Conservation (phyloP, 345 rosid genomes). For the Citrus inodora region DNA sequence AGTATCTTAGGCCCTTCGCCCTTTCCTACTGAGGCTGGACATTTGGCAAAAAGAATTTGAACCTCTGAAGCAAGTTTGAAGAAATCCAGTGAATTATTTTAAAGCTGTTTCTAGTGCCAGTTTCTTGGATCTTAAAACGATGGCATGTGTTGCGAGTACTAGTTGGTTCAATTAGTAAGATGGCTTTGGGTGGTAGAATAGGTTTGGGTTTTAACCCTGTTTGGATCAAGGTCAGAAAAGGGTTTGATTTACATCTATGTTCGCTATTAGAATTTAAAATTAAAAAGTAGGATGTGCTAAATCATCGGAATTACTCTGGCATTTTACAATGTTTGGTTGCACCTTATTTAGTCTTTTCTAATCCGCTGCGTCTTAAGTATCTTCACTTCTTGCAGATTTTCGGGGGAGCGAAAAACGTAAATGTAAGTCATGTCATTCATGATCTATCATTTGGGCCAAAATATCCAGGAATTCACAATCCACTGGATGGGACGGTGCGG, state of each 20-base stretch:
- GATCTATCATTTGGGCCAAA: conserved; percentile 94
- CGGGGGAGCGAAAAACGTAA: conserved; percentile 78
- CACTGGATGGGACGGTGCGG: conserved; percentile 78
- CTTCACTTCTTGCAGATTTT: conserved; percentile 59
- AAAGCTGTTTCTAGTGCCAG: neutral
- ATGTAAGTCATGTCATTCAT: conserved; percentile 85
- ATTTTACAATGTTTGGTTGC: neutral
- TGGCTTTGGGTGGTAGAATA: neutral
- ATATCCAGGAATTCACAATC: conserved; percentile 95
- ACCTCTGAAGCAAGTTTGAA: neutral
- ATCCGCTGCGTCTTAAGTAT: neutral
- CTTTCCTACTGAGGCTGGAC: neutral
- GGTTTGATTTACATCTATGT: neutral
- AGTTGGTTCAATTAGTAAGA: neutral
- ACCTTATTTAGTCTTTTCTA: neutral
- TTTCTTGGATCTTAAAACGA: neutral
- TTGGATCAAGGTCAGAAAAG: neutral
- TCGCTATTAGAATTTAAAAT: neutral
- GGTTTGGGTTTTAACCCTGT: neutral
- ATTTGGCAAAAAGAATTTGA: neutral
- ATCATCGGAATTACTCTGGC: neutral
- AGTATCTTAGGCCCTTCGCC: neutral
- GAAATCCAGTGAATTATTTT: neutral
- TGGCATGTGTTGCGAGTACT: neutral
- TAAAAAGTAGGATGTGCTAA: neutral